Evolutionary conservation across 805 yeast genomes (phyloP), one percentile per base, ranked within the genome.

Genomic region (Jamesozyma piceae): DNA sequence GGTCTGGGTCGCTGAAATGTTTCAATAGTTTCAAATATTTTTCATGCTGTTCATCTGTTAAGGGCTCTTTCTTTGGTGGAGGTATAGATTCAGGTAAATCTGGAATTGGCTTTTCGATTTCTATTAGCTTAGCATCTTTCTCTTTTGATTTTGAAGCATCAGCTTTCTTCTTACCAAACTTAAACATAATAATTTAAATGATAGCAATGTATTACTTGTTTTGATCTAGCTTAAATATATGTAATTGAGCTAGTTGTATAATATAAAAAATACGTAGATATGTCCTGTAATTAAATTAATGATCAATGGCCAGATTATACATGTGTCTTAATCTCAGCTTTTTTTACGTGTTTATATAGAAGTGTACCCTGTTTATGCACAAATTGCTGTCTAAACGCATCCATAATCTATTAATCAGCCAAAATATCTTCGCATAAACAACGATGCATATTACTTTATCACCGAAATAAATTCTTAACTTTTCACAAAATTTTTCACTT

Each of bases 11-110:
- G 46, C 70, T 71, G 60, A 87, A 84, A 62, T 85, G 78, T 37
- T 66, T 59, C 43, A 80, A 66, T 3, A 89, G 83, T n/a, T 62
- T 57, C n/a, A 64, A 49, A 55, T 82, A 89, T 64, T 80, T 80
- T 19, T 58, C 62, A 48, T 69, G 62, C 60, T 92, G 82, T 22
- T 72, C 80, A 2, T 57, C 57, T 1, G 75, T 66, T 33, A 89
- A 67, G 24, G 64, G 53, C 21, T 58, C 57, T 2, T 67, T 69
- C 35, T 66, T 65, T 4, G 82, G 81, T 1, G 83, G 77, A 24
- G 63, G 64, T 39, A 81, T 62, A 26, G 62, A 57, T 1, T 64
- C 54, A 9, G 83, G 77, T 2, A 86, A 77, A 5, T 52, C 57
- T 29, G 67, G 70, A 51, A 85, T 80, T 1, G 95, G 94, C 39